Conservation (phyloP, 371 early-diverging fungal species). For the Choanephora cucurbitarum region DNA sequence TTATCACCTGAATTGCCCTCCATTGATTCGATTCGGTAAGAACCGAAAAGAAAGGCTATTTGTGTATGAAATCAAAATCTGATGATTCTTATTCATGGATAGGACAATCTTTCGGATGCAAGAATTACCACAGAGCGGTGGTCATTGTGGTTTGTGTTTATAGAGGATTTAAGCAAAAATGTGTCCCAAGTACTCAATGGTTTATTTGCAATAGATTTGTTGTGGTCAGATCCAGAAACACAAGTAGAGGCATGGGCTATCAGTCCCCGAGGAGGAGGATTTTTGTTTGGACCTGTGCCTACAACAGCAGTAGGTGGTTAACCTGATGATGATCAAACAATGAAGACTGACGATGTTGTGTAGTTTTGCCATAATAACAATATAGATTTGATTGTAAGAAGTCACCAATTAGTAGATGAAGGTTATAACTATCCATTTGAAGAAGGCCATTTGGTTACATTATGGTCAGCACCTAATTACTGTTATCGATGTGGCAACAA, state of each 20-base stretch:
- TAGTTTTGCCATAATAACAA: slow-evolving; percentile 97
- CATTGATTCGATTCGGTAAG: slow-evolving; percentile 51
- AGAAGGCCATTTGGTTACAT: slow-evolving; percentile 96
- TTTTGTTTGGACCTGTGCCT: slow-evolving; percentile 96
- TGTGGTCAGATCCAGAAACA: slow-evolving; percentile 99
- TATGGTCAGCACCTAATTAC: slow-evolving; percentile 99
- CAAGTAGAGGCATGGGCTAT: slow-evolving; percentile 97
- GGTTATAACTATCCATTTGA: slow-evolving; percentile 97
- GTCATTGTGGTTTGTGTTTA: slow-evolving; percentile 45
- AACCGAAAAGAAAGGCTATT: not conserved
- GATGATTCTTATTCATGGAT: slow-evolving; percentile 46
- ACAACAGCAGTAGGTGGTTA: slow-evolving; percentile 77
- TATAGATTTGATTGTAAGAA: slow-evolving; percentile 91
- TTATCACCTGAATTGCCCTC: slow-evolving; percentile 92
- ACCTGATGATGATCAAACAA: not conserved
- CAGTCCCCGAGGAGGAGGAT: slow-evolving; percentile 98
- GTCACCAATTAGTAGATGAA: slow-evolving; percentile 98
- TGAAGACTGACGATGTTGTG: too few relatives aligned
- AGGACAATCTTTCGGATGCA: slow-evolving; percentile 55
- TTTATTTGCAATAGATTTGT: slow-evolving; percentile 66
- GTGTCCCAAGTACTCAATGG: too few relatives aligned
- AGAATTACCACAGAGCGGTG: slow-evolving; percentile 52
- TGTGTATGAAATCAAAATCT: not conserved
- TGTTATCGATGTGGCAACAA: slow-evolving; percentile 99
- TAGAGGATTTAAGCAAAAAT: not conserved